Conservation (phyloP, 2,329 filamentous ascomycete species). For the Sporothrix euskadiensis region DNA sequence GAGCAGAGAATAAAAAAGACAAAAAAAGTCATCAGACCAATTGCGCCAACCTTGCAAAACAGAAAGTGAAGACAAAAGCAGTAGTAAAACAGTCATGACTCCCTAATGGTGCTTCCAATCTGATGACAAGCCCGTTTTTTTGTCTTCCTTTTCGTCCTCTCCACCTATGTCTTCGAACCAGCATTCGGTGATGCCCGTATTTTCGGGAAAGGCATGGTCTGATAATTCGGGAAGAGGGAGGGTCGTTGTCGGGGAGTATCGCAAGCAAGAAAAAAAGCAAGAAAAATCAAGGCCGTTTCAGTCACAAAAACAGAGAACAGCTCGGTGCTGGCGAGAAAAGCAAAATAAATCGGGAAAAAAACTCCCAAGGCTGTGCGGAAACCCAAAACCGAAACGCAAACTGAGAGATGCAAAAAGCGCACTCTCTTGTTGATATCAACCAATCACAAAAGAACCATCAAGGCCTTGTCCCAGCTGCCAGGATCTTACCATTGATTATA, state of each 20-base stretch:
- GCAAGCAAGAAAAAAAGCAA: conserved; percentile 41
- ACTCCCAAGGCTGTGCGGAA: not conserved
- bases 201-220: conserved; percentile 4
- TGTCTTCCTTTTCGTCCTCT: conserved; percentile 13
- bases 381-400: conserved; percentile 15
- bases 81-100: conserved; percentile 29
- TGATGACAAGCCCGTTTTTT: conserved; percentile 32
- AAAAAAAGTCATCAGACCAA: conserved; percentile 29
- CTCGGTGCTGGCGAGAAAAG: conserved; percentile 42
- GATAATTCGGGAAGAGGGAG: conserved; percentile 5
- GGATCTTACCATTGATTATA: not conserved
- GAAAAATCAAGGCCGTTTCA: conserved; percentile 38
- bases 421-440: conserved; percentile 6
- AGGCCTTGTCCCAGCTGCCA: conserved; percentile 23
- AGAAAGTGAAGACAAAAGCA: conserved; percentile 27
- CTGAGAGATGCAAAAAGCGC: not conserved
- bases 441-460: conserved; percentile 24
- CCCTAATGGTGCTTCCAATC: conserved; percentile 34
- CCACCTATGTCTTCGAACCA: conserved; percentile 17
- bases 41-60: conserved; percentile 28
- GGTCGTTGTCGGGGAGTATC: conserved; percentile 39
- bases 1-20: conserved; percentile 1
- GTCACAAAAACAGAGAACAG: conserved; percentile 33
- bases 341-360: conserved; percentile 11
- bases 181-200: conserved; percentile 28